These are phyloP conservation scores for Claviceps monticola DNA, from an alignment of 2,329 filamentous ascomycete genomes.

Conservation along the genomic window DNA sequence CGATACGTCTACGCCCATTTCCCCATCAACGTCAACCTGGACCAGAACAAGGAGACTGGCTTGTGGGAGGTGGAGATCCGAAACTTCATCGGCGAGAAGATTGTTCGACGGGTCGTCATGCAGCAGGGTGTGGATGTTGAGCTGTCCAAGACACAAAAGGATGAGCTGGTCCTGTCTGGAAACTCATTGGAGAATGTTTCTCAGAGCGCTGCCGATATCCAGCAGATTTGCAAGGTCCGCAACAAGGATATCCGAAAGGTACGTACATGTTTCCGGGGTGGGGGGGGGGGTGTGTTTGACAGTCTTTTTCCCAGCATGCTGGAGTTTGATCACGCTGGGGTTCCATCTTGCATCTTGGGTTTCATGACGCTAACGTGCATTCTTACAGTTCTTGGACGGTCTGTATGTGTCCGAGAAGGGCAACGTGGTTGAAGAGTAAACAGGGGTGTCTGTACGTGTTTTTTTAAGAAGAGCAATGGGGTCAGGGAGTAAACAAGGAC, in stretches of 20 bases:
- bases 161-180: constrained; percentile 83
- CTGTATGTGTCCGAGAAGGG: constrained; percentile 98
- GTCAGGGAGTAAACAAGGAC: constrained; percentile 43
- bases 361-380: constrained; percentile 10
- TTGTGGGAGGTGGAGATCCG: constrained; percentile 91
- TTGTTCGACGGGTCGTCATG: constrained; percentile 85
- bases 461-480: constrained; percentile 97
- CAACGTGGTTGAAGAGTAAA: constrained; percentile 68
- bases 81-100: constrained; percentile 99
- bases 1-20: constrained; percentile 99
- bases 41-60: constrained; percentile 87
- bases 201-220: constrained; percentile 96
- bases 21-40: constrained; percentile 99
- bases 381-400: constrained; percentile 90
- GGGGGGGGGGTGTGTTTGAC: no score
- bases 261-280: constrained; percentile 12
- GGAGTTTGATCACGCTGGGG: no score
- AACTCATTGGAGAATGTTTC: constrained; percentile 97
- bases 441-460: constrained; percentile 43
- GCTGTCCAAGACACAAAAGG: constrained; percentile 86
- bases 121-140: constrained; percentile 80
- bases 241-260: constrained; percentile 99
- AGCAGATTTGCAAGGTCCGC: constrained; percentile 97
- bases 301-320: no score
- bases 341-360: not conserved